Base-by-base conservation (phyloP, 2,329 filamentous ascomycete genomes). In the Fusarium redolens region DNA sequence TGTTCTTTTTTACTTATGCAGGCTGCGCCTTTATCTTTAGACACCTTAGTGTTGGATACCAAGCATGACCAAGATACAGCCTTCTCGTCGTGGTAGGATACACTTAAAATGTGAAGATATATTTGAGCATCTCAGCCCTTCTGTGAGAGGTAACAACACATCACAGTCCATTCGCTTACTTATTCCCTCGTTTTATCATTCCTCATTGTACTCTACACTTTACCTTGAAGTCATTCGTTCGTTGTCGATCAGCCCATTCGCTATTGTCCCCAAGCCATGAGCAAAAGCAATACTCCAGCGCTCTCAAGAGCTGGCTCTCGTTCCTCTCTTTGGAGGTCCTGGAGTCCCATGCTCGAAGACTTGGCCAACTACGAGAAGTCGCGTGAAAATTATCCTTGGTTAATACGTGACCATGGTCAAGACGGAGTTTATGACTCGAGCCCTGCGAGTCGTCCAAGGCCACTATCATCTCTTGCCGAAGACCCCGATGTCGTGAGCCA, bases 321-420 rank as follows among this genome's bases (percentile, higher is more conserved):
- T 43, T 79, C 78, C 3, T 79, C 78, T 4, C 44, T 79, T 8
- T 79, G 79, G 79, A 63, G 79, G 15, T 66, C 74, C 12, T 80
- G 78, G 78, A 79, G 73, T 30, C 74, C 78, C 1, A 61, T 47
- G 33, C 50, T 74, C 17, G 68, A 75, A 9, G 70, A 72, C 2
- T 57, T 77, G n/a, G 65, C 58, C 12, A 75, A 72, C 50, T 81
- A 81, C 22, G 79, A 81, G 25, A 77, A 61, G 22, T 79, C 79
- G 5, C 60, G 78, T 5, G 60, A 78, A 33, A 75, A 80, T 28
- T 81, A 77, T 15, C 77, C 78, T 5, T 81, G 79, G 79, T 61
- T 81, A 18, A 54, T 44, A 12, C 22, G 50, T 8, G 65, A 56
- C 13, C 9, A 14, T 14, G 33, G 22, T 2, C 60, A 58, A 1